Evolutionary conservation across 768 basidiomycete species (phyloP).

Genomic region (Megacollybia marginata): DNA sequence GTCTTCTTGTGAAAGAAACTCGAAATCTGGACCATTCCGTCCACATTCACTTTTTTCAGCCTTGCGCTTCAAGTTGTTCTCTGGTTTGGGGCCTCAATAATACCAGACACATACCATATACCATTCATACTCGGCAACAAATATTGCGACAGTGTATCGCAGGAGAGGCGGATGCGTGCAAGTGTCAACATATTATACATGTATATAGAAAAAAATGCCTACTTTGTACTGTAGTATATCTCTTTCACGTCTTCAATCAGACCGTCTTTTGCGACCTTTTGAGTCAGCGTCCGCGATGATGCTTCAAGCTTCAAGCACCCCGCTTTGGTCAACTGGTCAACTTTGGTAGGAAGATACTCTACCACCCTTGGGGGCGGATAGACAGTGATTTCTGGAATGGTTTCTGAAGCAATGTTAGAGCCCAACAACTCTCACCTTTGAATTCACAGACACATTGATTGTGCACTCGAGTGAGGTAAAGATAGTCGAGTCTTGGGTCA

Average conservation of each 20-base stretch:
- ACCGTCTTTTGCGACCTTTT: constrained; percentile 70
- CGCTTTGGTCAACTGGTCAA: constrained; percentile 42
- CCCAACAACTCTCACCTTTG: constrained; percentile 45
- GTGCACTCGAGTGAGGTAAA: constrained; percentile 54
- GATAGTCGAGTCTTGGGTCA: constrained; percentile 39
- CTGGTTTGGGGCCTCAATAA: constrained; percentile 17
- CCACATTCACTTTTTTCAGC: constrained; percentile 70
- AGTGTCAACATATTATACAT: constrained; percentile 31
- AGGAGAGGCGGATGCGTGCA: constrained; percentile 58
- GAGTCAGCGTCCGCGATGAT: constrained; percentile 58
- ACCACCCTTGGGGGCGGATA: constrained; percentile 50
- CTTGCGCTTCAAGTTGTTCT: constrained; percentile 67
- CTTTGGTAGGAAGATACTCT: constrained; percentile 58
- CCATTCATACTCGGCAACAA: constrained; percentile 40
- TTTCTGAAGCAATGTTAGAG: constrained; percentile 32
- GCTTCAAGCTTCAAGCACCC: constrained; percentile 49
- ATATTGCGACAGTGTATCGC: constrained; percentile 79
- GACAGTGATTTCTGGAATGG: constrained; percentile 60
- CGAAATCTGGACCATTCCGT: constrained; percentile 83
- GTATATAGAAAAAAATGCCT: constrained; percentile 17
- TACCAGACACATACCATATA: constrained; percentile 45
- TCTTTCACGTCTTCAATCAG: constrained; percentile 73
- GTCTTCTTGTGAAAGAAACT: constrained; percentile 70
- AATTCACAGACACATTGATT: constrained; percentile 57
- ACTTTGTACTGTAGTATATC: constrained; percentile 61